Percentiles rank a stretch among this genome's conserved stretches.
phyloP scores from a whole-genome alignment of 2,329 filamentous ascomycete species.

The Paraconiothyrium brasiliense region DNA sequence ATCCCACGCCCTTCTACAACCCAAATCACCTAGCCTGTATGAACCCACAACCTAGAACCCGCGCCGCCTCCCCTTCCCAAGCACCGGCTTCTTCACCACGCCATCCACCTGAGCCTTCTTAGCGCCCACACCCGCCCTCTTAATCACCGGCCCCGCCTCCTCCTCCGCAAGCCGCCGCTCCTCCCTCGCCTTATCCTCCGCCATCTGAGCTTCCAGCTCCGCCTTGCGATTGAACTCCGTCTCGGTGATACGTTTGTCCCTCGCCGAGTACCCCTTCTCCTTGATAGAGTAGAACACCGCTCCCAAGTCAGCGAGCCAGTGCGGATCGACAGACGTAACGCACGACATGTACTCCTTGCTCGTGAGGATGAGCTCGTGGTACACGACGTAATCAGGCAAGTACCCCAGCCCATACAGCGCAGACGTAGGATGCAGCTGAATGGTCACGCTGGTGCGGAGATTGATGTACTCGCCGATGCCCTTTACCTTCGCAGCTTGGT shows the following conservation, averaged over 20 bases:
- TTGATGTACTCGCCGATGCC: conserved; percentile 98
- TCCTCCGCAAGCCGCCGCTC: conserved; percentile 60
- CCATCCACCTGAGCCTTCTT: conserved; percentile 47
- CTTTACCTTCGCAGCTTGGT: conserved; percentile 95
- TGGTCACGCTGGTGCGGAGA: conserved; percentile 89
- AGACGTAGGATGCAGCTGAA: conserved; percentile 93
- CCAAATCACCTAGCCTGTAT: background rate
- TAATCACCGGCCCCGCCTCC: conserved; percentile 41
- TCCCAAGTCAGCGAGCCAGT: conserved; percentile 95
- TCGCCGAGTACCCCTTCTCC: conserved; percentile 92
- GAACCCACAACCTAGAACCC: conserved; percentile 14
- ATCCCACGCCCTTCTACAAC: background rate
- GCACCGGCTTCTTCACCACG: conserved; percentile 53
- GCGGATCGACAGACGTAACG: conserved; percentile 93
- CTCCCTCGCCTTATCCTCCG: conserved; percentile 77
- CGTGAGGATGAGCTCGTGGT: conserved; percentile 97
- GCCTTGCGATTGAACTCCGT: conserved; percentile 91
- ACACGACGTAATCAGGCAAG: conserved; percentile 95
- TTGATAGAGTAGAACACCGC: conserved; percentile 98
- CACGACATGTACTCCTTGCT: conserved; percentile 98
- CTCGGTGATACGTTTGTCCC: conserved; percentile 87
- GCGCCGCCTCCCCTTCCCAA: conserved; percentile 38
- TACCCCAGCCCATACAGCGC: conserved; percentile 93
- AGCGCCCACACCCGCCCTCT: conserved; percentile 32
- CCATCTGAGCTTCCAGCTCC: conserved; percentile 94